Conservation (phyloP, 2,329 filamentous ascomycete genomes). For the Arthrinium puccinioides region DNA sequence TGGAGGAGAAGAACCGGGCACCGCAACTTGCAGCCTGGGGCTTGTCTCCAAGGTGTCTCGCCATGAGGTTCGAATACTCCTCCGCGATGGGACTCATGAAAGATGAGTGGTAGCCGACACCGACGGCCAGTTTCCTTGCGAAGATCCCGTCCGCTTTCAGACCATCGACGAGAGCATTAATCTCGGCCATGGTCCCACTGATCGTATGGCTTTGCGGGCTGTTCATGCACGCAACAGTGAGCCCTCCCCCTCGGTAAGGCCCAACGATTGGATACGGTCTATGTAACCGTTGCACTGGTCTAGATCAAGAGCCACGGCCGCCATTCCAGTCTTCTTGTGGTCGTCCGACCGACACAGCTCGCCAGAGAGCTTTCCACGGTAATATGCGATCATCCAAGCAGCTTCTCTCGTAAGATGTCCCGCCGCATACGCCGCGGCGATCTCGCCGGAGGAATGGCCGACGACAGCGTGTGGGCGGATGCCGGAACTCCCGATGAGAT, state of each 20-base stretch:
- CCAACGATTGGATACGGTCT: conserved; percentile 12
- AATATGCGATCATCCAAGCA: conserved; percentile 13
- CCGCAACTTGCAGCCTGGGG: no score
- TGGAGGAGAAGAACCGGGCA: not conserved
- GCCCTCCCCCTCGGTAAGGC: conserved; percentile 5
- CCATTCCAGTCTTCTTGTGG: conserved; percentile 16
- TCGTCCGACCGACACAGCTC: conserved; percentile 11
- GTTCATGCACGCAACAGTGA: conserved; percentile 23
- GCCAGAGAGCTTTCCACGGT: conserved; percentile 17
- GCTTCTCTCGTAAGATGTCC: conserved; percentile 15
- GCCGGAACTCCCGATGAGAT: conserved; percentile 13
- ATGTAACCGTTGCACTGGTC: conserved; percentile 14
- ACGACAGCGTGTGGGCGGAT: conserved; percentile 16
- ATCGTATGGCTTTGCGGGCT: conserved; percentile 22
- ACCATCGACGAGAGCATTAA: conserved; percentile 16
- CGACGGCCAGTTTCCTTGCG: conserved; percentile 21
- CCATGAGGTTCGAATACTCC: conserved; percentile 15
- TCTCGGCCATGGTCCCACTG: conserved; percentile 14
- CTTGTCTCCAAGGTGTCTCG: no score
- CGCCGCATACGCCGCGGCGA: conserved; percentile 21
- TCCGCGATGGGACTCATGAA: conserved; percentile 15
- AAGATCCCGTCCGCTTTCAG: conserved; percentile 18
- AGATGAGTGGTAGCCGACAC: conserved; percentile 20
- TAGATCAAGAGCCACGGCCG: conserved; percentile 20
- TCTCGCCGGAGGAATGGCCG: conserved; percentile 28